A percentile compares a stretch with the other conserved stretches of the same genome.
These are phyloP conservation scores for Malania oleifera DNA, from an alignment of 164 flowering plant species.

Conservation along the genomic window DNA sequence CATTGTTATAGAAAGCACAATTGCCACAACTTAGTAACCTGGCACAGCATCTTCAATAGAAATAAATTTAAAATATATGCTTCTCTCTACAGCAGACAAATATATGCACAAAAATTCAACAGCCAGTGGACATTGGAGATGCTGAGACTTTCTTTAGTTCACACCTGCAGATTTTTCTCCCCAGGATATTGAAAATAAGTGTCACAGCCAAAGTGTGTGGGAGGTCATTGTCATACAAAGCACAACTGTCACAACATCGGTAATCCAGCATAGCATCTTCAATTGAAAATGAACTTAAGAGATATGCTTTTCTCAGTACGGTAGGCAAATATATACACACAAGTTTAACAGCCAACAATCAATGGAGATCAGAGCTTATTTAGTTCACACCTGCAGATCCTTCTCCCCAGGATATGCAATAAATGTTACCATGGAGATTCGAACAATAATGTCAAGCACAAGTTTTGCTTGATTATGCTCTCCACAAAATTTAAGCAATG, in stretches of 20 bases:
- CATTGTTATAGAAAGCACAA: background rate
- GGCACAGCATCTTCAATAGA: background rate
- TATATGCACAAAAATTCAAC: too few relatives aligned
- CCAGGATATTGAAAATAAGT: conserved; percentile 77
- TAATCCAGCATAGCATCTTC: background rate
- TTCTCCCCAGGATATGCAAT: conserved; percentile 87
- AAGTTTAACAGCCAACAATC: background rate
- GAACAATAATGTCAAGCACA: conserved; percentile 70
- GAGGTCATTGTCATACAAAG: background rate
- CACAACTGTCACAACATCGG: too few relatives aligned
- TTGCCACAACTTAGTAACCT: too few relatives aligned
- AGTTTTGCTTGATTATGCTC: conserved; percentile 67
- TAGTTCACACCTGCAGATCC: conserved; percentile 65
- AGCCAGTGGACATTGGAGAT: background rate
- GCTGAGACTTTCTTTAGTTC: background rate
- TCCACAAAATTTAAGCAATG: conserved; percentile 51
- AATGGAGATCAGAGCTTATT: background rate
- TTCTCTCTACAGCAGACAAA: too few relatives aligned
- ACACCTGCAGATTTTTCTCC: conserved; percentile 89
- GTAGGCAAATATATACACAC: too few relatives aligned
- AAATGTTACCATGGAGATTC: conserved; percentile 55
- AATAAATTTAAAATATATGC: background rate
- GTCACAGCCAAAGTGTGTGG: too few relatives aligned
- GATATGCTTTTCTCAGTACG: too few relatives aligned
- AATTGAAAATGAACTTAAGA: background rate